Percentiles rank a stretch among this genome's conserved stretches.
Conservation (phyloP, 352 stramenopile species). For the Nothophytophthora sp. region DNA sequence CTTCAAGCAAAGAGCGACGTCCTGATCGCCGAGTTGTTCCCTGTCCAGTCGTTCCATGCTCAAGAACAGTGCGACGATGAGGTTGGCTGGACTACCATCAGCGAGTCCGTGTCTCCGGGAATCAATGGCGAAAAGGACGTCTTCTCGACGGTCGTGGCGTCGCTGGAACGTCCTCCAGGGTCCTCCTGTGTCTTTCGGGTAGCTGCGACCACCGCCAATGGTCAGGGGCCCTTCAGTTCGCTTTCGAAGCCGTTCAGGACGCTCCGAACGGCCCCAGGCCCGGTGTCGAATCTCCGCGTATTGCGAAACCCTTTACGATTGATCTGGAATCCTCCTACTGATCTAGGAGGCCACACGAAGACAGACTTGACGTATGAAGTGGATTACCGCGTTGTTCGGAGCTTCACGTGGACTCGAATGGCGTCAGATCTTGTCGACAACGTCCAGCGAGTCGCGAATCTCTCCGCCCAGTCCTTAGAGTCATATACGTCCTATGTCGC, state of each 20-base stretch:
- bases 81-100: slow-evolving; percentile 45
- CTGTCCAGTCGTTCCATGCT: slow-evolving; percentile 35
- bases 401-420: slow-evolving; percentile 49
- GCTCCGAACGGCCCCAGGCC: slow-evolving; percentile 16
- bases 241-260: slow-evolving; percentile 39
- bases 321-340: slow-evolving; percentile 35
- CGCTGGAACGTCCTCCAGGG: slow-evolving; percentile 32
- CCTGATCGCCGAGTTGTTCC: slow-evolving; percentile 36
- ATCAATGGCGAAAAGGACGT: slow-evolving; percentile 14
- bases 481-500: slow-evolving; percentile 44
- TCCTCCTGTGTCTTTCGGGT: slow-evolving; percentile 59
- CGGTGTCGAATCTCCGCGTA: slow-evolving; percentile 22
- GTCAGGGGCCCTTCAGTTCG: slow-evolving; percentile 49
- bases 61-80: slow-evolving; percentile 59
- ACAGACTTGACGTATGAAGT: slow-evolving; percentile 39
- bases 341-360: slow-evolving; percentile 18
- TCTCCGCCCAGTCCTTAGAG: slow-evolving; percentile 13
- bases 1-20: slow-evolving; percentile 4
- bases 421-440: slow-evolving; percentile 2
- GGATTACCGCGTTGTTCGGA: slow-evolving; percentile 32
- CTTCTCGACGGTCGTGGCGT: slow-evolving; percentile 29
- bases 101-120: slow-evolving; percentile 25
- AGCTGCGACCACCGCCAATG: slow-evolving; percentile 49
- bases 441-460: slow-evolving; percentile 6
- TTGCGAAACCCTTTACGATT: slow-evolving; percentile 28